A percentile compares a stretch with the other conserved stretches of the same genome.
phyloP scores from a whole-genome alignment of 2,329 filamentous ascomycete species.

The Ophiostoma quercus region DNA sequence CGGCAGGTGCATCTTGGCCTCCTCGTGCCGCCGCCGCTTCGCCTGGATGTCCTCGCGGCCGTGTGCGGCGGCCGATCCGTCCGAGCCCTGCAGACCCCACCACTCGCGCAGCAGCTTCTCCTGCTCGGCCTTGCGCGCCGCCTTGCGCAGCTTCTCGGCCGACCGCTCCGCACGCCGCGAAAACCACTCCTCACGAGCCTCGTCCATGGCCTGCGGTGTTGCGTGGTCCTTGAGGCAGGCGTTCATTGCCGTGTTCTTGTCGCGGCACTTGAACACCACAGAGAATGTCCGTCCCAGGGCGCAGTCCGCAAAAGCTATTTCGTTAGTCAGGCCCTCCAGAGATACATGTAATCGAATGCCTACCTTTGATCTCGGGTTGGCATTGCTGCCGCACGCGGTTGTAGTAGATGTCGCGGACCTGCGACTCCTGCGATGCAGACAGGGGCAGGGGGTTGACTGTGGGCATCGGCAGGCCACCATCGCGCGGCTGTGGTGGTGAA shows the following conservation, averaged over 20 bases:
- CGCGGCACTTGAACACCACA: constrained; percentile 79
- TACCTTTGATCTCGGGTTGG: constrained; percentile 72
- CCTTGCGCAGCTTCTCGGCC: constrained; percentile 59
- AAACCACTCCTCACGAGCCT: constrained; percentile 92
- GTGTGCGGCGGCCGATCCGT: constrained; percentile 47
- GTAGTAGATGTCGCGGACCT: constrained; percentile 76
- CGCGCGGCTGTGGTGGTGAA: background rate
- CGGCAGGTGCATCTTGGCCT: constrained; percentile 48
- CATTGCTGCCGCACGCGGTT: constrained; percentile 72
- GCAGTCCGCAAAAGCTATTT: constrained; percentile 81
- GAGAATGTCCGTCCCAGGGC: constrained; percentile 80
- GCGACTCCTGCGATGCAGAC: constrained; percentile 72
- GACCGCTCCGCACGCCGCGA: constrained; percentile 65
- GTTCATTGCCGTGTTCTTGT: constrained; percentile 82
- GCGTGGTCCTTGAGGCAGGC: constrained; percentile 84
- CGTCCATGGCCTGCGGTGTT: constrained; percentile 78
- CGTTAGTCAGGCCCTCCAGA: constrained; percentile 8
- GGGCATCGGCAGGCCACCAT: constrained; percentile 42
- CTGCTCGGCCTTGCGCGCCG: constrained; percentile 55
- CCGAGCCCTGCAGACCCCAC: constrained; percentile 51
- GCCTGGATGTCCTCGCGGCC: constrained; percentile 45
- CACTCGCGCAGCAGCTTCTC: constrained; percentile 61
- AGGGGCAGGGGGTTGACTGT: constrained; percentile 77
- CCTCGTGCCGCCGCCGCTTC: constrained; percentile 45
- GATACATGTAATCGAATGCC: constrained; percentile 18